phyloP scores from a whole-genome alignment of 2,329 filamentous ascomycete species.

The Colletotrichum lini region DNA sequence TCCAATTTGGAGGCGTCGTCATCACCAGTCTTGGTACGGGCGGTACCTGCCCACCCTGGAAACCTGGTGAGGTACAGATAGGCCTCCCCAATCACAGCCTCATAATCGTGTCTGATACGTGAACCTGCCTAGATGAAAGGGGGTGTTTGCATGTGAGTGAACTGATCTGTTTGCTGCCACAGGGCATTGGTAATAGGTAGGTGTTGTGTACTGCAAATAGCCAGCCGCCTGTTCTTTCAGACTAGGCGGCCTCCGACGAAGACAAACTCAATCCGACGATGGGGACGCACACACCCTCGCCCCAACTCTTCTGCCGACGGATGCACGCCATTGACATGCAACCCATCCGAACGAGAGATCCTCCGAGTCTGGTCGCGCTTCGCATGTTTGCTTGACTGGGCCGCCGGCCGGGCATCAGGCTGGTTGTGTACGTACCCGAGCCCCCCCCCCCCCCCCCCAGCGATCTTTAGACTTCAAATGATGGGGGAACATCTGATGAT shows the following conservation, averaged over 20 bases:
- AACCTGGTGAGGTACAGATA: conserved; percentile 25
- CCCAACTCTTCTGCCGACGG: conserved; percentile 23
- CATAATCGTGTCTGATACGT: neutral
- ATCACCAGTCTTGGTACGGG: conserved; percentile 30
- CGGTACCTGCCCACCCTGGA: conserved; percentile 34
- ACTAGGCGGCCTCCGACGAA: conserved; percentile 10
- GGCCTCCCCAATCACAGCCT: neutral
- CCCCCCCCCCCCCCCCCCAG: neutral
- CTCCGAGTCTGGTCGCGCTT: neutral
- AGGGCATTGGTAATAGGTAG: too few species aligned
- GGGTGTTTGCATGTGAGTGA: neutral
- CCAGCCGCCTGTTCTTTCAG: neutral
- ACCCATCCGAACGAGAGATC: conserved; percentile 22
- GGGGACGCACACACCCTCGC: conserved; percentile 10
- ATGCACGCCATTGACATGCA: conserved; percentile 14
- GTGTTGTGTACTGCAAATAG: neutral
- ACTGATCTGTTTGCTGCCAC: neutral
- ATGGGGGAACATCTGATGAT: conserved; percentile 29
- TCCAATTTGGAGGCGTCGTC: conserved; percentile 19
- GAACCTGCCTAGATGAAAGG: neutral
- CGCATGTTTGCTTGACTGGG: neutral
- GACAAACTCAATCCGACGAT: conserved; percentile 35
- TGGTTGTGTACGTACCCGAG: conserved; percentile 16
- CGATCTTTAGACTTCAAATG: conserved; percentile 7
- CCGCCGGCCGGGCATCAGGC: conserved; percentile 9